Evolutionary conservation across 805 yeast genomes (phyloP).

Genomic region (Wickerhamiella occidentalis): DNA sequence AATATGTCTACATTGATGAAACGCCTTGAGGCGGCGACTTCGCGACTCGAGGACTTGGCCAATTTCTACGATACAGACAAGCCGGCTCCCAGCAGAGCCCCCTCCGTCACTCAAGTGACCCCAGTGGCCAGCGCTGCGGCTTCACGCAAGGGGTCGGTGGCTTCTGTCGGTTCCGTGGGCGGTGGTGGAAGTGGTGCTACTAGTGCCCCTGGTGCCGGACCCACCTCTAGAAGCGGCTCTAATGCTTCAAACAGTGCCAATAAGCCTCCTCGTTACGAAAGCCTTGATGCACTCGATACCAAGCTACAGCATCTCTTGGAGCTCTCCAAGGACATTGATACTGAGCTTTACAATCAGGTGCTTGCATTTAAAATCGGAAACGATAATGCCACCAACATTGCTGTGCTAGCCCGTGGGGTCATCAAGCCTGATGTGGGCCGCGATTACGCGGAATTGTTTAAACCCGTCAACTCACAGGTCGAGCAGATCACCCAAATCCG

Average conservation of each 20-base stretch:
- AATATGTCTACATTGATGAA: constrained; percentile 70
- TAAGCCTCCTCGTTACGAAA: background rate
- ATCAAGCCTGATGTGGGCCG: constrained; percentile 57
- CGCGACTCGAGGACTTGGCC: constrained; percentile 82
- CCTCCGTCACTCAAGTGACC: background rate
- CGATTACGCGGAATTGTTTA: constrained; percentile 41
- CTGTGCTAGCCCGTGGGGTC: constrained; percentile 37
- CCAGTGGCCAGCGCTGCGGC: background rate
- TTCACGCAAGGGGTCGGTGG: background rate
- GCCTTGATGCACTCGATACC: constrained; percentile 10
- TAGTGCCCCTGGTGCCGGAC: background rate
- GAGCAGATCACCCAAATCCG: constrained; percentile 49
- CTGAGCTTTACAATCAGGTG: constrained; percentile 28
- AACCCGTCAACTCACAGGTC: constrained; percentile 56
- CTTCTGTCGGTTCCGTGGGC: background rate
- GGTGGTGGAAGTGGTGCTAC: background rate
- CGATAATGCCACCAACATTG: constrained; percentile 24
- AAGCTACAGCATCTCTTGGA: constrained; percentile 12
- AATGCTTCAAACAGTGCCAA: no score
- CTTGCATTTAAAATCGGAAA: constrained; percentile 19
- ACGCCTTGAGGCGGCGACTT: constrained; percentile 81
- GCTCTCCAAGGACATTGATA: constrained; percentile 14
- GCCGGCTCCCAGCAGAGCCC: background rate
- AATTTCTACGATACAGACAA: constrained; percentile 30
- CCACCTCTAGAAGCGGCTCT: background rate